These are phyloP conservation scores for Bretschneidera sinensis DNA, from an alignment of 345 rosid species.

Conservation along the genomic window DNA sequence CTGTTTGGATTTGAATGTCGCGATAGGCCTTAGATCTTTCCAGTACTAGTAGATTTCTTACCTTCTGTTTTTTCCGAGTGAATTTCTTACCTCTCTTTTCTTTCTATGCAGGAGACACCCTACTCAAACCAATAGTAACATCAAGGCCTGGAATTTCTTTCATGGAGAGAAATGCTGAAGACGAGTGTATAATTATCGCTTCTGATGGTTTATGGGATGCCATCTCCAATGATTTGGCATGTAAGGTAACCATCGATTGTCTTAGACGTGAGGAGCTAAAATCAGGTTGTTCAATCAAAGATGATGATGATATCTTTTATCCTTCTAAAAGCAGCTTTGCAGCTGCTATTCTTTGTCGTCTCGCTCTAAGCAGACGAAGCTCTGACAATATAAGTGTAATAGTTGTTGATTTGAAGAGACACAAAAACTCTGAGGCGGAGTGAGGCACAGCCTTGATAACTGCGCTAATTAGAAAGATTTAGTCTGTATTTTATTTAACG, in stretches of 20 bases:
- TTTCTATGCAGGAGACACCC: conserved; percentile 3
- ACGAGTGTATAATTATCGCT: conserved; percentile 34
- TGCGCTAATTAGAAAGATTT: no score
- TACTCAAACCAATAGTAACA: background rate
- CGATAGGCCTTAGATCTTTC: no score
- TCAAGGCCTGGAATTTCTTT: conserved; percentile 9
- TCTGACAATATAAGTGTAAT: conserved; percentile 30
- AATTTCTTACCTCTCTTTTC: no score
- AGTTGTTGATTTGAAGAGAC: conserved; percentile 27
- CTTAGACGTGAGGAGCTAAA: conserved; percentile 24
- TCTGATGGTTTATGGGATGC: conserved; percentile 38
- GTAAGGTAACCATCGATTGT: conserved; percentile 21
- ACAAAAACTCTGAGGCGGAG: background rate
- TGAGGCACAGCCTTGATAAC: no score
- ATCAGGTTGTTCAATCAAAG: background rate
- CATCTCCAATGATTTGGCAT: conserved; percentile 27
- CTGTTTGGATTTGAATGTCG: no score
- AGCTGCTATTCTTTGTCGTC: conserved; percentile 26
- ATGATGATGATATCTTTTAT: background rate
- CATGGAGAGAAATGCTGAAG: conserved; percentile 6
- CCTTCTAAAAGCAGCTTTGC: conserved; percentile 24
- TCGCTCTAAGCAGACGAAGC: conserved; percentile 32
- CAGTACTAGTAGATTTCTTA: no score
- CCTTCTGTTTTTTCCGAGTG: background rate
- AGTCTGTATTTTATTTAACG: no score